Evolutionary conservation across 1,284 basidiomycete genomes (phyloP).

Genomic region (Apiotrichum gracile): DNA sequence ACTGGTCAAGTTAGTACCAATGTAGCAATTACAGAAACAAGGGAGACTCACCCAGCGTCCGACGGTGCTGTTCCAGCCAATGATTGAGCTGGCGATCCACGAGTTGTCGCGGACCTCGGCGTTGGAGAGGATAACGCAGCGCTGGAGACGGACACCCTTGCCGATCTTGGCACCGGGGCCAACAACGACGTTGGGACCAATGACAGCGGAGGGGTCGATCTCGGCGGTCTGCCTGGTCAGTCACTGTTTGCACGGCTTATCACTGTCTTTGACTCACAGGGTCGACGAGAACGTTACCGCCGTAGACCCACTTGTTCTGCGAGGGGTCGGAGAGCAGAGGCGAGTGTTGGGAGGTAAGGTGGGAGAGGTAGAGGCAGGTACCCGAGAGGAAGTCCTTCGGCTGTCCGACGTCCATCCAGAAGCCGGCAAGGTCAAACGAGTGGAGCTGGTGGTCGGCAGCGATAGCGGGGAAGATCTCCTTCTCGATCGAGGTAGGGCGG

Average conservation of each 20-base stretch:
- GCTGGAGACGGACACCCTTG: constrained; percentile 51
- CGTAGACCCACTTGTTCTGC: constrained; percentile 51
- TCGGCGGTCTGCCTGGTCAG: constrained; percentile 45
- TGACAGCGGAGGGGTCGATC: constrained; percentile 50
- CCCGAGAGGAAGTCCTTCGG: constrained; percentile 52
- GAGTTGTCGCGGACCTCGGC: constrained; percentile 52
- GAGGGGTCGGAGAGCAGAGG: constrained; percentile 48
- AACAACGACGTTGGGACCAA: constrained; percentile 54
- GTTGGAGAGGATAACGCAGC: constrained; percentile 52
- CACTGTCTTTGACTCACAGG: constrained; percentile 33
- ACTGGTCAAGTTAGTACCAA: constrained; percentile 22
- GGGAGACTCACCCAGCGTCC: constrained; percentile 48
- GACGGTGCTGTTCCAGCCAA: constrained; percentile 53
- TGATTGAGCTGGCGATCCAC: constrained; percentile 52
- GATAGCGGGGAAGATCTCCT: constrained; percentile 53
- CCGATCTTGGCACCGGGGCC: constrained; percentile 52
- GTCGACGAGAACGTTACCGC: constrained; percentile 51
- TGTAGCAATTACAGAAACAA: background rate
- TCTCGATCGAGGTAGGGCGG: constrained; percentile 54
- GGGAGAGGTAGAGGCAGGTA: constrained; percentile 53
- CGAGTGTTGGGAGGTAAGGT: constrained; percentile 49
- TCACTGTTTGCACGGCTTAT: background rate
- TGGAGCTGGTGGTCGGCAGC: constrained; percentile 52
- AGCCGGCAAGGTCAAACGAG: constrained; percentile 52
- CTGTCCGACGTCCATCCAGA: constrained; percentile 56